phyloP scores from a whole-genome alignment of 768 basidiomycete genomes.

The Trametes coccinea region DNA sequence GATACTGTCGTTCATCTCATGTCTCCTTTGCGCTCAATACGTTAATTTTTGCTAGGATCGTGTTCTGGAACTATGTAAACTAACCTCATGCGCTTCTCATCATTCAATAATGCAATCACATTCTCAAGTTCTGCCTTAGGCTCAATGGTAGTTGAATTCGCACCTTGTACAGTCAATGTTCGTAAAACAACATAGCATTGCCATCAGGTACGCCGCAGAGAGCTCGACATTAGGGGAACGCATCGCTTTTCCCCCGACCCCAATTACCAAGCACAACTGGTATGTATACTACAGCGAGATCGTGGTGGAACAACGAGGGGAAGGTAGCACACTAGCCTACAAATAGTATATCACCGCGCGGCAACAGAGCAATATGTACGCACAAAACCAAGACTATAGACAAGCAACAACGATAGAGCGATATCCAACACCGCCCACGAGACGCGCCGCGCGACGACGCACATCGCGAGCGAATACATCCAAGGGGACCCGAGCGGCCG shows the following conservation, averaged over 20 bases:
- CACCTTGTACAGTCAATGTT: too few species aligned
- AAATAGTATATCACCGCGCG: slow-evolving; percentile 4
- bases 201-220: background rate
- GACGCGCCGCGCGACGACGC: background rate
- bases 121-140: background rate
- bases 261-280: slow-evolving; percentile 8
- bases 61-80: slow-evolving; percentile 2
- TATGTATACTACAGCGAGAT: slow-evolving; percentile 5
- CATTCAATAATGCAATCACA: background rate
- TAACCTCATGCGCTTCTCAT: background rate
- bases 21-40: background rate
- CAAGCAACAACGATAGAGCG: background rate
- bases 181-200: background rate
- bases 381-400: slow-evolving; percentile 4
- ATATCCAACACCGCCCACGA: background rate
- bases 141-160: too few species aligned
- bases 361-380: background rate
- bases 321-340: slow-evolving; percentile 19
- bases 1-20: background rate
- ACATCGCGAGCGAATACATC: background rate
- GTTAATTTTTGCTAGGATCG: background rate
- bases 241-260: background rate
- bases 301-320: slow-evolving; percentile 6
- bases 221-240: background rate
- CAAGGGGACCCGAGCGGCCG: background rate